These are phyloP conservation scores for Chimonanthus praecox DNA, from an alignment of 164 flowering plant genomes.

Conservation along the genomic window DNA sequence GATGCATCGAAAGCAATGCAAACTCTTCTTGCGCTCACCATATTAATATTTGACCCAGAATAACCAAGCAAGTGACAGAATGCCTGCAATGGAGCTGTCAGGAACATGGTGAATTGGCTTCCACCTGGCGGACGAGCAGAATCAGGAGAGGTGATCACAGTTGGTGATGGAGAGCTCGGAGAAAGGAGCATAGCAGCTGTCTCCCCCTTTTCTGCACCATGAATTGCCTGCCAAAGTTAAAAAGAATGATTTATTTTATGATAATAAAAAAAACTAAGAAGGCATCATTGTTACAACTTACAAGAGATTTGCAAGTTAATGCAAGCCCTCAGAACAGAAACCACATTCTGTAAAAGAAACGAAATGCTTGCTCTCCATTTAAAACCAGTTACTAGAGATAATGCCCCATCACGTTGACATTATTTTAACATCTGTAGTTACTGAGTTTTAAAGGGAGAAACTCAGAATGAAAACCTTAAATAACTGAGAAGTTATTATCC, in stretches of 20 bases:
- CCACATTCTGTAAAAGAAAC: background rate
- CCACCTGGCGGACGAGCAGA: slow-evolving; percentile 54
- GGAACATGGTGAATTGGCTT: slow-evolving; percentile 78
- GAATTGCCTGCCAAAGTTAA: slow-evolving; percentile 41
- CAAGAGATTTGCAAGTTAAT: background rate
- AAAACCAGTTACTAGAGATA: background rate
- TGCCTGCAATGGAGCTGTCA: slow-evolving; percentile 87
- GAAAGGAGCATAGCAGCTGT: slow-evolving; percentile 78
- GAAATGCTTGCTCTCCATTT: background rate
- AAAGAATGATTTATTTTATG: background rate
- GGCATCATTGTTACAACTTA: background rate
- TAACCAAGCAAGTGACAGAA: slow-evolving; percentile 71
- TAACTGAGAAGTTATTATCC: background rate
- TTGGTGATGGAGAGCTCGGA: slow-evolving; percentile 46
- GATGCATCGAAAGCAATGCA: background rate
- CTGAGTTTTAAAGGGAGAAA: background rate
- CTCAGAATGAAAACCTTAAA: background rate
- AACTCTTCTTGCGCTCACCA: slow-evolving; percentile 32
- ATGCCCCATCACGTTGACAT: background rate
- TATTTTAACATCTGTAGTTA: background rate
- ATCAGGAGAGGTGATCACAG: slow-evolving; percentile 26
- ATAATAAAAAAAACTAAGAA: background rate
- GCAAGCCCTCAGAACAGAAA: background rate
- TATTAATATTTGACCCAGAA: slow-evolving; percentile 55
- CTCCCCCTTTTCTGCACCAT: slow-evolving; percentile 81